Conservation (phyloP, 2,329 filamentous ascomycete genomes). For the Colletotrichum lindemuthianum region DNA sequence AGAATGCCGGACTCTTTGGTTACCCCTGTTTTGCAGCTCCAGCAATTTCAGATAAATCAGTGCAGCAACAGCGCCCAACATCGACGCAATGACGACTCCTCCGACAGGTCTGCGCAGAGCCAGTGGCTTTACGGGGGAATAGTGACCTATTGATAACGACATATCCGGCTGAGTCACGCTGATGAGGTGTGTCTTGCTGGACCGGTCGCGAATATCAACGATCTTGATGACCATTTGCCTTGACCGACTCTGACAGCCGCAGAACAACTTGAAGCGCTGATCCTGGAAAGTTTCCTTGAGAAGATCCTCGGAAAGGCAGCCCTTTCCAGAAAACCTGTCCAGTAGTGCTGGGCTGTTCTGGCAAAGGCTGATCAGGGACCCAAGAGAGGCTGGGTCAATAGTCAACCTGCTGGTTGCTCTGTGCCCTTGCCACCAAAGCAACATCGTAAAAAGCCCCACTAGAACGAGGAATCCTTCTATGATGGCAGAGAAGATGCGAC, state of each 20-base stretch:
- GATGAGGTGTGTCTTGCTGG: background rate
- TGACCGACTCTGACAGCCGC: constrained; percentile 7
- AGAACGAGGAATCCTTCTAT: constrained; percentile 44
- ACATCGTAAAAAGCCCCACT: constrained; percentile 4
- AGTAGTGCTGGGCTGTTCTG: constrained; percentile 28
- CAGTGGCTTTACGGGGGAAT: constrained; percentile 23
- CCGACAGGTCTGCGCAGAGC: constrained; percentile 20
- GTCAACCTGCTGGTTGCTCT: constrained; percentile 37
- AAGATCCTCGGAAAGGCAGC: constrained; percentile 9
- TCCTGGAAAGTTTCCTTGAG: constrained; percentile 20
- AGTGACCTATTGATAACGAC: constrained; percentile 21
- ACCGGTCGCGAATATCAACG: background rate
- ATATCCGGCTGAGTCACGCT: background rate
- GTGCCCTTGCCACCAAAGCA: constrained; percentile 3
- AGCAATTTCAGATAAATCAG: constrained; percentile 35
- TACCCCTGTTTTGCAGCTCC: constrained; percentile 32
- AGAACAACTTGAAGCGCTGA: constrained; percentile 9
- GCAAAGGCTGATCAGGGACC: constrained; percentile 40
- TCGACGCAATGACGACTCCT: background rate
- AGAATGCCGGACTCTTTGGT: background rate
- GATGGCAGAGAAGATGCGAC: constrained; percentile 42
- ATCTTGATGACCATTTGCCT: constrained; percentile 21
- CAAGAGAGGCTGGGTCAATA: constrained; percentile 42
- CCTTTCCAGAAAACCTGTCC: constrained; percentile 19
- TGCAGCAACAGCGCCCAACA: constrained; percentile 17